phyloP scores from a whole-genome alignment of 225 moss, liverwort and hornwort species.

The Rhytidiadelphus loreus region DNA sequence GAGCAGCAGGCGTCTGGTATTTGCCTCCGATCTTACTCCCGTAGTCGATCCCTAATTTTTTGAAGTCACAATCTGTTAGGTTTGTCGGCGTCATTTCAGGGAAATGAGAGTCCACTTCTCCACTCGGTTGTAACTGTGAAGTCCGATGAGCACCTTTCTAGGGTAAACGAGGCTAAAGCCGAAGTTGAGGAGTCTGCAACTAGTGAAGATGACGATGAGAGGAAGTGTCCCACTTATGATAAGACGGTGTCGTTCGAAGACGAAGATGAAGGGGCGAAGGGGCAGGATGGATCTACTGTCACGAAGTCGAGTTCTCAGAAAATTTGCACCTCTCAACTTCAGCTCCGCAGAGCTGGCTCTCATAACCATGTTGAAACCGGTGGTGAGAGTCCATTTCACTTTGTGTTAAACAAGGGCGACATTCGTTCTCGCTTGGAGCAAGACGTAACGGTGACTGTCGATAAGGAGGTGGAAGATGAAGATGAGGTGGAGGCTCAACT shows the following conservation, averaged over 20 bases:
- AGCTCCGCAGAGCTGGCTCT: neutral
- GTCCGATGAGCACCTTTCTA: constrained; percentile 8
- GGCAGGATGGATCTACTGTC: neutral
- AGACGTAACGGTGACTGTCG: constrained; percentile 1
- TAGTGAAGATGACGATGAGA: neutral
- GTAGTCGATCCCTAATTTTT: neutral
- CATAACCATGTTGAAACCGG: neutral
- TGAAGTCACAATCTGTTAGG: neutral
- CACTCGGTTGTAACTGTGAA: constrained; percentile 6
- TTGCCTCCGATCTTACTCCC: neutral
- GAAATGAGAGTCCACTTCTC: neutral
- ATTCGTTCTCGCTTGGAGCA: constrained; percentile 6
- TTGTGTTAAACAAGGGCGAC: neutral
- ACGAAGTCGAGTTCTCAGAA: neutral
- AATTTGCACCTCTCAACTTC: neutral
- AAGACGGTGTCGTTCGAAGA: neutral
- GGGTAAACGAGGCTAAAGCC: neutral
- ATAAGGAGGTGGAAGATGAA: constrained; percentile 10
- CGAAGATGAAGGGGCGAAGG: neutral
- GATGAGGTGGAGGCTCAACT: constrained; percentile 7
- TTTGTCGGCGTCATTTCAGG: neutral
- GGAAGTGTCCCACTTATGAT: neutral
- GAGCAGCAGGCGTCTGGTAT: neutral
- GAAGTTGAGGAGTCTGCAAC: neutral
- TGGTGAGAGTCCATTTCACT: constrained; percentile 17